A percentile compares a stretch with the other conserved stretches of the same genome.
Evolutionary conservation across 257 asterid genomes (phyloP).

Genomic region (Handroanthus guayacan): DNA sequence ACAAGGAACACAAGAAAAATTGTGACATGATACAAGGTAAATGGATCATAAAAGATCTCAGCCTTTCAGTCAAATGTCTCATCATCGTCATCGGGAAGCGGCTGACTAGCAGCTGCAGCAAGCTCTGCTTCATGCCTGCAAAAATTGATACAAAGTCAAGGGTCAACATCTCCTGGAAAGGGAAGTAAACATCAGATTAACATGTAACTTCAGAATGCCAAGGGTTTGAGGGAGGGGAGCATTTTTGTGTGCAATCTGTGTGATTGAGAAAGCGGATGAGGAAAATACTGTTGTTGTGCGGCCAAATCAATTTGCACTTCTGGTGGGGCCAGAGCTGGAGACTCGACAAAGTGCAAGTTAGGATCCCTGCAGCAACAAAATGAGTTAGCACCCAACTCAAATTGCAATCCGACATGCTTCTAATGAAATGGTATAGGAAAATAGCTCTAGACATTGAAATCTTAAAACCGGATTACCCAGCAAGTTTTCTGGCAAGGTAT

Average conservation of each 20-base stretch:
- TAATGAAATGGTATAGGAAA: neutral
- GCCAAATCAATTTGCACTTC: constrained; percentile 86
- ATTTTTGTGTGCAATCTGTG: neutral
- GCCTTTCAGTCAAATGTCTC: constrained; percentile 60
- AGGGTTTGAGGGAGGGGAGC: neutral
- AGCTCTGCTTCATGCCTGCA: constrained; percentile 77
- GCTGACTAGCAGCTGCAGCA: constrained; percentile 58
- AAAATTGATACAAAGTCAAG: neutral
- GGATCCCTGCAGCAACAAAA: constrained; percentile 53
- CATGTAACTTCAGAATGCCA: too few species aligned
- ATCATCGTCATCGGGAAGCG: constrained; percentile 84
- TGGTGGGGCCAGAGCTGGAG: constrained; percentile 92
- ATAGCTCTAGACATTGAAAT: neutral
- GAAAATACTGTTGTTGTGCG: constrained; percentile 70
- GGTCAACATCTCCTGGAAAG: neutral
- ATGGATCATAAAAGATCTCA: neutral
- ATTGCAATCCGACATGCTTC: neutral
- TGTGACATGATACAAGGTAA: constrained; percentile 19
- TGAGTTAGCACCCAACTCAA: neutral
- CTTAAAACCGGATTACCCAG: constrained; percentile 56
- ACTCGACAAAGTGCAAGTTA: constrained; percentile 83
- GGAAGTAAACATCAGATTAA: neutral
- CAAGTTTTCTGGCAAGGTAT: constrained; percentile 88
- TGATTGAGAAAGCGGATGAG: neutral
- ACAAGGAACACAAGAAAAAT: constrained; percentile 11